These are phyloP conservation scores for Phylloporus arenicola DNA, from an alignment of 768 basidiomycete species.

Conservation along the genomic window DNA sequence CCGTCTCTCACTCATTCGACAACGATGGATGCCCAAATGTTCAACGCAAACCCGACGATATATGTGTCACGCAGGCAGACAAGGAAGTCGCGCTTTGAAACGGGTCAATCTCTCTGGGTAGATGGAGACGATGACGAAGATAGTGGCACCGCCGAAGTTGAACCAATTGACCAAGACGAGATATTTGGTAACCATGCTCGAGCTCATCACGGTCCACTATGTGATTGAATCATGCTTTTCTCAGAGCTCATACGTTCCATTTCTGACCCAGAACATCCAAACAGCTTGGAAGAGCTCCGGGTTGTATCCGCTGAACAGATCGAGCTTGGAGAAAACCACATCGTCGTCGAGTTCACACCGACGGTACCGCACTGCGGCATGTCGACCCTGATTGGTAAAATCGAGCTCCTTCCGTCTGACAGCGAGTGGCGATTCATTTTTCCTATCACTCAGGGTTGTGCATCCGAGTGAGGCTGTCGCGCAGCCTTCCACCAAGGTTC, in stretches of 20 bases:
- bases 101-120: slow-evolving; percentile 58
- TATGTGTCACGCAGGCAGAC: slow-evolving; percentile 49
- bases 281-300: slow-evolving; percentile 87
- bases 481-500: slow-evolving; percentile 87
- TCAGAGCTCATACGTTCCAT: slow-evolving; percentile 88
- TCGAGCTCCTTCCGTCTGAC: not conserved
- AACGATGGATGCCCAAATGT: slow-evolving; percentile 53
- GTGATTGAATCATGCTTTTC: not conserved
- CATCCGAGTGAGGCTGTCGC: slow-evolving; percentile 85
- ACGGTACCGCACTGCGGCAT: slow-evolving; percentile 97
- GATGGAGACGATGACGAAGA: slow-evolving; percentile 41
- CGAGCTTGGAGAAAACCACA: slow-evolving; percentile 50
- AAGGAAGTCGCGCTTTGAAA: slow-evolving; percentile 37
- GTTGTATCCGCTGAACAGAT: slow-evolving; percentile 93
- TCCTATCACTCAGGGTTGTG: slow-evolving; percentile 54
- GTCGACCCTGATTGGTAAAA: slow-evolving; percentile 88
- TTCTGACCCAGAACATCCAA: slow-evolving; percentile 93
- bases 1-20: not conserved
- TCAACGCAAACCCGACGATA: slow-evolving; percentile 89
- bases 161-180: slow-evolving; percentile 86
- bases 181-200: slow-evolving; percentile 64
- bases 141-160: slow-evolving; percentile 36
- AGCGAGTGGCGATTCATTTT: not conserved
- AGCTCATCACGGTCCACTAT: not conserved
- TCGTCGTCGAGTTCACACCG: slow-evolving; percentile 91